Evolutionary conservation across 768 basidiomycete genomes (phyloP), one percentile per base, ranked within the genome.

Genomic region (Pleurotus platypus): DNA sequence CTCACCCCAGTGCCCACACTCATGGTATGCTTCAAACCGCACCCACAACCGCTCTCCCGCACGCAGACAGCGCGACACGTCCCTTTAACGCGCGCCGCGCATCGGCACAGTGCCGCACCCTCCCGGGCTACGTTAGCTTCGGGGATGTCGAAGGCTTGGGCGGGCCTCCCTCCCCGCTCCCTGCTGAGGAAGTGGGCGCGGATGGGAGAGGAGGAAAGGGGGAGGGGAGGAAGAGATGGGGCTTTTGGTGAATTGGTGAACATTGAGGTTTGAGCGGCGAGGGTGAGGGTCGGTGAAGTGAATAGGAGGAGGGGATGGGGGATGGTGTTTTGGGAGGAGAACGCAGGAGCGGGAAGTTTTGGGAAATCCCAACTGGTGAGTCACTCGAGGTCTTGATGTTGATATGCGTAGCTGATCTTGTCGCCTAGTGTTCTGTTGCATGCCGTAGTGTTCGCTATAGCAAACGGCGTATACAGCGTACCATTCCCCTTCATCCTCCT

Each of bases 61-160:
- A 49, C 37, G 51, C 62, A 42, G 15, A 26, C 63, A 12, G 69
- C 15, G 54, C 64, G 18, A 53, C 68, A 4, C 72, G 78, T n/a
- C 61, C 72, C 3, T 89, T 89, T 74, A 84, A 89, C 63, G 84
- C 81, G 9, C 79, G 82, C 40, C 78, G 76, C 18, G 87, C 87
- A 5, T 78, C 78, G n/a, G 80, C 77, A 30, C 78, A 79, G 56
- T 81, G 85, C 60, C 76, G 74, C 22, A 69, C 76, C 35, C 78
- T 83, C 27, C 75, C 81, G 13, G 87, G 87, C 1, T 88, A 88
- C 60, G 83, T 89, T 37, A 81, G 79, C n/a, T 89, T 89, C 56
- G 77, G 83, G 40, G 79, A 76, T 49, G 78, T 89, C 8, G 85
- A 85, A 69, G 87, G 87, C 20, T 74, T 89, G 6, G 87, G 87